A percentile compares a stretch with the other conserved stretches of the same genome.
phyloP scores from a whole-genome alignment of 495 filamentous ascomycete genomes.

The Penicillium steckii region DNA sequence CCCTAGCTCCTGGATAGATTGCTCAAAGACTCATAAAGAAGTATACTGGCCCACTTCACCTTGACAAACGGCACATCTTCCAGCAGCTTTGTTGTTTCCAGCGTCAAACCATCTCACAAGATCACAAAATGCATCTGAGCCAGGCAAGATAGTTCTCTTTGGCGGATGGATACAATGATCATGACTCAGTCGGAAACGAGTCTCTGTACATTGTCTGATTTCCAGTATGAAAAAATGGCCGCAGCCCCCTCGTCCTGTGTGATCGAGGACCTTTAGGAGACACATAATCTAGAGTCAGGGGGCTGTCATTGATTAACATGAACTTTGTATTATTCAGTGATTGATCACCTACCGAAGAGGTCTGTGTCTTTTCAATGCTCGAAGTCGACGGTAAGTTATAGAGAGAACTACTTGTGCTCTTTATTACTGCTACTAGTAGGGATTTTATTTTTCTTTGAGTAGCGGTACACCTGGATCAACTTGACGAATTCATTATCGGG shows the following conservation, averaged over 20 bases:
- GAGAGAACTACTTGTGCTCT: too few relatives aligned
- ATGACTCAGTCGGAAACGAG: background rate
- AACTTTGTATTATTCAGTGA: too few relatives aligned
- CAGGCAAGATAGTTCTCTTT: background rate
- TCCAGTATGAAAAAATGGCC: slow-evolving; percentile 5
- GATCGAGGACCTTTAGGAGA: slow-evolving; percentile 1
- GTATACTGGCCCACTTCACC: background rate
- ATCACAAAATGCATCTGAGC: background rate
- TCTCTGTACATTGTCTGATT: background rate
- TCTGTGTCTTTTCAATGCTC: too few relatives aligned
- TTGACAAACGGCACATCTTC: slow-evolving; percentile 2
- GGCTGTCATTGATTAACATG: too few relatives aligned
- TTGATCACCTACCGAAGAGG: too few relatives aligned
- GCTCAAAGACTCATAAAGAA: background rate
- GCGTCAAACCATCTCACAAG: slow-evolving; percentile 2
- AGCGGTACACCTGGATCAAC: too few relatives aligned
- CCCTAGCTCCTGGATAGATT: too few relatives aligned
- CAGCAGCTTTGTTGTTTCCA: background rate
- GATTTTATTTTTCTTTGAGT: too few relatives aligned
- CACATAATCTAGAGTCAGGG: too few relatives aligned
- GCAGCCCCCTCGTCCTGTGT: slow-evolving; percentile 4
- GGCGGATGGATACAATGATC: background rate
- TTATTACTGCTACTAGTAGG: too few relatives aligned
- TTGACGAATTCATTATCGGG: too few relatives aligned
- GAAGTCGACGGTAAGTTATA: too few relatives aligned